Evolutionary conservation across 768 basidiomycete species (phyloP).

Genomic region (Psilocybe azurescens): DNA sequence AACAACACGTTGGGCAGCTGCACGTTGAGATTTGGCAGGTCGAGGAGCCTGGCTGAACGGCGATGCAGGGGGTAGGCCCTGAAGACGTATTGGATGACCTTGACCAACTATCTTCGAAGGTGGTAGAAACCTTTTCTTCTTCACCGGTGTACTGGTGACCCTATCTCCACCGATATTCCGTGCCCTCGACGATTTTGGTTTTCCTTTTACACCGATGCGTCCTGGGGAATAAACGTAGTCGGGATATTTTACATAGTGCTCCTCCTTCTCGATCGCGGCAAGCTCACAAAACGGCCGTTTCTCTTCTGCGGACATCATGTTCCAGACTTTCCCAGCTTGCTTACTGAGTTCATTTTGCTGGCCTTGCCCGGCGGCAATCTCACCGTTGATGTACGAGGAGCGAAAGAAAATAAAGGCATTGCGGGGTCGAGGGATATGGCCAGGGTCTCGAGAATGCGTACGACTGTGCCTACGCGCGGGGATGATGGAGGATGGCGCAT

Average conservation of each 20-base stretch:
- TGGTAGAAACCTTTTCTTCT: conserved; percentile 1
- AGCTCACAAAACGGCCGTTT: conserved; percentile 20
- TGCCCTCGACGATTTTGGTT: not conserved
- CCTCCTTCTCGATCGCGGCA: conserved; percentile 31
- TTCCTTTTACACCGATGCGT: conserved; percentile 13
- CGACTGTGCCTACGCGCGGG: conserved; percentile 14
- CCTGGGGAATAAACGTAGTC: conserved; percentile 32
- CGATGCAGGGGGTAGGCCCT: conserved; percentile 1
- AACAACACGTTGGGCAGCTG: conserved; percentile 13
- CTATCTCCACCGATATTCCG: not conserved
- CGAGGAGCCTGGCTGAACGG: not conserved
- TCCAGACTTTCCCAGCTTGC: conserved; percentile 36
- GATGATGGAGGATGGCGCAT: not conserved
- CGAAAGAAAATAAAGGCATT: conserved; percentile 46
- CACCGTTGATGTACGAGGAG: conserved; percentile 26
- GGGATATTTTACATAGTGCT: conserved; percentile 31
- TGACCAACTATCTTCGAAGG: not conserved
- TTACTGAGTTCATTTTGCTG: conserved; percentile 41
- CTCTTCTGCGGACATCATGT: conserved; percentile 24
- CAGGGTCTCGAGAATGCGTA: conserved; percentile 15
- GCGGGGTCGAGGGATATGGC: conserved; percentile 40
- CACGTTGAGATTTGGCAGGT: not conserved
- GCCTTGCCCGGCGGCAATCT: conserved; percentile 14
- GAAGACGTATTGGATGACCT: conserved; percentile 1
- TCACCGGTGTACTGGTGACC: not conserved